Evolutionary conservation across 1,284 basidiomycete genomes (phyloP).

Genomic region (Tilletia horrida): DNA sequence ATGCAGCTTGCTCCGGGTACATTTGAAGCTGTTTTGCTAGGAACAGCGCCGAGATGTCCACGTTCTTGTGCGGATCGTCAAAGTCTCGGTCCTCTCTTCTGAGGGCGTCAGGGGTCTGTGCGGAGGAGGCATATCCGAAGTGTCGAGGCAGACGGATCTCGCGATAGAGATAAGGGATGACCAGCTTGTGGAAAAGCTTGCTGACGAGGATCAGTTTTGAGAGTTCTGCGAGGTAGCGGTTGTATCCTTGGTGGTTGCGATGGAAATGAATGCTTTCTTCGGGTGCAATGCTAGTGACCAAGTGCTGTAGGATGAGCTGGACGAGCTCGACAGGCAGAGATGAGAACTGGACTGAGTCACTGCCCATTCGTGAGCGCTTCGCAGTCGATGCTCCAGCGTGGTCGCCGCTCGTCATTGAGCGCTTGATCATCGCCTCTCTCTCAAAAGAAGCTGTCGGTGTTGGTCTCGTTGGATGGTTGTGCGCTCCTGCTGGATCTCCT

Average conservation of each 20-base stretch:
- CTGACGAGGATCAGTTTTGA: not conserved
- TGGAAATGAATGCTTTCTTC: not conserved
- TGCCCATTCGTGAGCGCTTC: too few species aligned
- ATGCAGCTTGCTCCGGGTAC: not conserved
- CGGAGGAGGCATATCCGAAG: not conserved
- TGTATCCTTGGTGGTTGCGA: not conserved
- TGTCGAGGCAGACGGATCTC: not conserved
- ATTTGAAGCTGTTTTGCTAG: not conserved
- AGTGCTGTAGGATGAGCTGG: slow-evolving; percentile 18
- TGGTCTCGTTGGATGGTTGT: too few species aligned
- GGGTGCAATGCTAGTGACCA: not conserved
- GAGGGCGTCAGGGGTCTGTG: not conserved
- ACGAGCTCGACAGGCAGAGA: slow-evolving; percentile 23
- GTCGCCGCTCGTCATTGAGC: too few species aligned
- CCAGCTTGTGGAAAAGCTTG: not conserved
- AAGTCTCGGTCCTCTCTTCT: not conserved
- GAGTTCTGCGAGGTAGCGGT: not conserved
- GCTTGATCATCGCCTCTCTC: not conserved
- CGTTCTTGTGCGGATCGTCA: not conserved
- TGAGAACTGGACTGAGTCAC: too few species aligned
- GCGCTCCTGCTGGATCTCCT: too few species aligned
- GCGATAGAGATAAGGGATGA: not conserved
- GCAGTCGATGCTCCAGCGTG: too few species aligned
- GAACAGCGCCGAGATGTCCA: not conserved
- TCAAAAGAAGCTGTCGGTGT: too few species aligned